A percentile compares a stretch with the other conserved stretches of the same genome.
Evolutionary conservation across 805 yeast genomes (phyloP).

Genomic region (Kregervanrija pseudodelftensis): DNA sequence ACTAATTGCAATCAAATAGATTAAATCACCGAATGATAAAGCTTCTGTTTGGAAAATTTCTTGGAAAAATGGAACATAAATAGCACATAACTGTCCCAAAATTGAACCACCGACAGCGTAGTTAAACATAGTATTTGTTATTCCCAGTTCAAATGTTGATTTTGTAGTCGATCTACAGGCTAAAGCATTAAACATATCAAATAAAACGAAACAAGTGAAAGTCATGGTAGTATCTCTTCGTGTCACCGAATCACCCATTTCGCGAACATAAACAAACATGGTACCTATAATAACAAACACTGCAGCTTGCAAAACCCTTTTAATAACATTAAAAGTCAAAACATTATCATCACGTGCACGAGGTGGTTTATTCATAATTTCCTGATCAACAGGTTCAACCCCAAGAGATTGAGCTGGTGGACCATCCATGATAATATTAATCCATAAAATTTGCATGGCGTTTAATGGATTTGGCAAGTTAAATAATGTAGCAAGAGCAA

Average conservation of each 20-base stretch:
- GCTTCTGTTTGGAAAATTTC: slow-evolving; percentile 93
- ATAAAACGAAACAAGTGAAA: slow-evolving; percentile 91
- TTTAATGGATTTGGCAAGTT: slow-evolving; percentile 90
- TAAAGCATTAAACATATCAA: slow-evolving; percentile 95
- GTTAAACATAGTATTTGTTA: slow-evolving; percentile 85
- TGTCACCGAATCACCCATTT: slow-evolving; percentile 82
- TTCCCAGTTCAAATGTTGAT: slow-evolving; percentile 75
- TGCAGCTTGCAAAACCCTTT: slow-evolving; percentile 73
- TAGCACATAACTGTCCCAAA: slow-evolving; percentile 86
- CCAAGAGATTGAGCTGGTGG: slow-evolving; percentile 98
- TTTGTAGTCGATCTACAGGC: slow-evolving; percentile 85
- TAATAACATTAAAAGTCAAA: slow-evolving; percentile 60
- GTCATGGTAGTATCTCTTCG: slow-evolving; percentile 99
- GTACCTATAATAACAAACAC: slow-evolving; percentile 77
- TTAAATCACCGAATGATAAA: slow-evolving; percentile 59
- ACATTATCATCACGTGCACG: slow-evolving; percentile 82
- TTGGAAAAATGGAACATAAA: slow-evolving; percentile 91
- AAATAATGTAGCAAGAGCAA: slow-evolving; percentile 81
- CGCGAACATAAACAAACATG: slow-evolving; percentile 73
- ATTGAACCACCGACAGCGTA: slow-evolving; percentile 84
- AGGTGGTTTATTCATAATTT: slow-evolving; percentile 95
- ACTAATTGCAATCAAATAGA: slow-evolving; percentile 54
- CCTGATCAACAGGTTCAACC: slow-evolving; percentile 95
- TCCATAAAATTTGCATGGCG: slow-evolving; percentile 98
- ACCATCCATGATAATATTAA: slow-evolving; percentile 96